A percentile compares a stretch with the other conserved stretches of the same genome.
Evolutionary conservation across 305 asterid genomes (phyloP).

Genomic region (Rubia tinctorum): DNA sequence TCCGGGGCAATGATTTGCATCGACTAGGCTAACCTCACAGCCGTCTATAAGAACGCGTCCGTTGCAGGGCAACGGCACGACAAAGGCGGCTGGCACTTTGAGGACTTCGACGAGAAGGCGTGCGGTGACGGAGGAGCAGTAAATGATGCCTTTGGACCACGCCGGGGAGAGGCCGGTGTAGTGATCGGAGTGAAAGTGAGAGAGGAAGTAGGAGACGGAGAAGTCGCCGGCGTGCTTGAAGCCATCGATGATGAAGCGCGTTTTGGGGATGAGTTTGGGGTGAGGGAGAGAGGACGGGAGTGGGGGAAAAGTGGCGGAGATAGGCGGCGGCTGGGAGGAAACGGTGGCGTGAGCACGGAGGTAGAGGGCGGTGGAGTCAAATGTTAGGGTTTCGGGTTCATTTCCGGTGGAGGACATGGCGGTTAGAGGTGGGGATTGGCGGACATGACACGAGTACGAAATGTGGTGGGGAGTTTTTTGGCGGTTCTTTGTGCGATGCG

Average conservation of each 20-base stretch:
- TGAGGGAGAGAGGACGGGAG: conserved; percentile 51
- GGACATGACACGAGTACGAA: background rate
- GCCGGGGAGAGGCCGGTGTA: conserved; percentile 72
- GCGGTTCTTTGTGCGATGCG: background rate
- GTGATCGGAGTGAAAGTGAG: conserved; percentile 96
- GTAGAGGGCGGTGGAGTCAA: conserved; percentile 42
- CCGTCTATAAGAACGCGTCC: conserved; percentile 55
- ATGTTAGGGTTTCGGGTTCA: conserved; percentile 37
- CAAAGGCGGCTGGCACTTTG: conserved; percentile 47
- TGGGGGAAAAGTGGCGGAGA: conserved; percentile 34
- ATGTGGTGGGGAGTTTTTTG: background rate
- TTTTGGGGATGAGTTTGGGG: conserved; percentile 69
- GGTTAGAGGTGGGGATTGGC: conserved; percentile 12
- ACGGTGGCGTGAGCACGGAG: conserved; percentile 42
- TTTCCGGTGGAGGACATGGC: conserved; percentile 43
- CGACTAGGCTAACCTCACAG: conserved; percentile 48
- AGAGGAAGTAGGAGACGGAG: conserved; percentile 78
- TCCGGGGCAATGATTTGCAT: conserved; percentile 96
- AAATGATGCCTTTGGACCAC: conserved; percentile 74
- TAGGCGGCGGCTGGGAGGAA: conserved; percentile 42
- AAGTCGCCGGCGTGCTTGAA: conserved; percentile 58
- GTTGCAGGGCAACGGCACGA: conserved; percentile 45
- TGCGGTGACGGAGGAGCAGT: conserved; percentile 66
- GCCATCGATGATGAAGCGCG: conserved; percentile 83
- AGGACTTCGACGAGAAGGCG: conserved; percentile 61